Evolutionary conservation across 257 asterid genomes (phyloP).

Genomic region (Fraxinus pennsylvanica): DNA sequence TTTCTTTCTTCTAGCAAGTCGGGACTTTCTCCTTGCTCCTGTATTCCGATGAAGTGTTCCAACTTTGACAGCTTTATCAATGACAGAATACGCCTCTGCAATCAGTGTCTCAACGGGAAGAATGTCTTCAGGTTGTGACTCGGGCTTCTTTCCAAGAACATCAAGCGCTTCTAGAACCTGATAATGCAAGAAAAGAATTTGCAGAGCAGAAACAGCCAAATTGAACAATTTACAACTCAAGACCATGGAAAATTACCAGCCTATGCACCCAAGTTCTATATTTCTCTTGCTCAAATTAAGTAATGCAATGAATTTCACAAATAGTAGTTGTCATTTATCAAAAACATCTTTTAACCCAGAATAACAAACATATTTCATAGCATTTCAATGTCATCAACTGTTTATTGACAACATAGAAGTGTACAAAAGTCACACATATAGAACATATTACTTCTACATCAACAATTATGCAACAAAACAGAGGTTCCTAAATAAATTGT

Average conservation of each 20-base stretch:
- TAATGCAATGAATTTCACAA: too few species aligned
- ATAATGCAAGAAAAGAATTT: background rate
- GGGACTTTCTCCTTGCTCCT: slow-evolving; percentile 93
- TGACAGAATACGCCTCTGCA: slow-evolving; percentile 85
- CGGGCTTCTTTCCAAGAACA: slow-evolving; percentile 62
- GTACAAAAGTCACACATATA: too few species aligned
- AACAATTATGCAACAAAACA: too few species aligned
- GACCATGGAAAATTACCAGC: too few species aligned
- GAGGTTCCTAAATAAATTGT: background rate
- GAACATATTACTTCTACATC: too few species aligned
- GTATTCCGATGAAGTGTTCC: slow-evolving; percentile 89
- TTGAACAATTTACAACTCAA: background rate
- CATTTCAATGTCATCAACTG: background rate
- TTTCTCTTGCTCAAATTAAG: too few species aligned
- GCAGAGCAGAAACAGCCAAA: background rate
- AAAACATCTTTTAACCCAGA: background rate
- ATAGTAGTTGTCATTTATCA: background rate
- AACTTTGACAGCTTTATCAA: slow-evolving; percentile 78
- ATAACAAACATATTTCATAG: too few species aligned
- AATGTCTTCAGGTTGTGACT: slow-evolving; percentile 73
- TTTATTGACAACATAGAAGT: too few species aligned
- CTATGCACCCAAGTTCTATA: too few species aligned
- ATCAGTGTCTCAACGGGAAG: slow-evolving; percentile 69
- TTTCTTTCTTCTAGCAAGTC: slow-evolving; percentile 91
- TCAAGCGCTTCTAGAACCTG: slow-evolving; percentile 85